Percentiles rank a stretch among this genome's conserved stretches.
phyloP scores from a whole-genome alignment of 495 filamentous ascomycete species.

The Neurospora sp. region DNA sequence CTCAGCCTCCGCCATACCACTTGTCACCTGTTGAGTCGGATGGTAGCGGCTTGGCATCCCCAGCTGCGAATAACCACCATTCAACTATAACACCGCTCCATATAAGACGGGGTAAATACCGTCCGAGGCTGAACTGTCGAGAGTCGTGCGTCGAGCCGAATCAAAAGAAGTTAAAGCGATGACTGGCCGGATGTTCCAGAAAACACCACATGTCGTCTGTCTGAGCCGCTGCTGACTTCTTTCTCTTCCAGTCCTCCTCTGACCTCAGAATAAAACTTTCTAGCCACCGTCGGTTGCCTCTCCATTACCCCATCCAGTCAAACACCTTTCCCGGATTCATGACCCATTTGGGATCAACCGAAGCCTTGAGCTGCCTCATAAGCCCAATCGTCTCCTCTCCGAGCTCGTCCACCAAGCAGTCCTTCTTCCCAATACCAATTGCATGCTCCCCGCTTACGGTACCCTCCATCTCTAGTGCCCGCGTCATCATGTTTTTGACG shows the following conservation, averaged over 20 bases:
- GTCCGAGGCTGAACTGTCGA: background rate
- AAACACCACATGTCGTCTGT: background rate
- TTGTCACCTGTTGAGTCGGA: background rate
- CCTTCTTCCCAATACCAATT: constrained; percentile 29
- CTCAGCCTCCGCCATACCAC: background rate
- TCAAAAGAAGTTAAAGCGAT: background rate
- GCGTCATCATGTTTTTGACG: constrained; percentile 21
- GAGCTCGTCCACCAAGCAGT: constrained; percentile 20
- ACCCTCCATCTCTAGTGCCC: constrained; percentile 28
- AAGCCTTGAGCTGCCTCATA: constrained; percentile 22
- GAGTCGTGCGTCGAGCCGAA: background rate
- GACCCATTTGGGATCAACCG: constrained; percentile 23
- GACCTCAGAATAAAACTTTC: background rate
- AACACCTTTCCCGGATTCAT: constrained; percentile 32
- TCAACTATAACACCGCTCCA: background rate
- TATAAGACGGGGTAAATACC: background rate
- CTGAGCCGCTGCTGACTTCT: background rate
- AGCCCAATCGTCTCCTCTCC: constrained; percentile 20
- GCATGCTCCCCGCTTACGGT: constrained; percentile 29
- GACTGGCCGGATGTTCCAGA: background rate
- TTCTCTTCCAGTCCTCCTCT: background rate
- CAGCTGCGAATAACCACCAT: background rate
- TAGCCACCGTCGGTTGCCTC: background rate
- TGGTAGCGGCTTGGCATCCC: background rate
- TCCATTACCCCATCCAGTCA: constrained; percentile 4